phyloP scores from a whole-genome alignment of 192 early-diverging fungal genomes.

The Umbelopsis sp. region DNA sequence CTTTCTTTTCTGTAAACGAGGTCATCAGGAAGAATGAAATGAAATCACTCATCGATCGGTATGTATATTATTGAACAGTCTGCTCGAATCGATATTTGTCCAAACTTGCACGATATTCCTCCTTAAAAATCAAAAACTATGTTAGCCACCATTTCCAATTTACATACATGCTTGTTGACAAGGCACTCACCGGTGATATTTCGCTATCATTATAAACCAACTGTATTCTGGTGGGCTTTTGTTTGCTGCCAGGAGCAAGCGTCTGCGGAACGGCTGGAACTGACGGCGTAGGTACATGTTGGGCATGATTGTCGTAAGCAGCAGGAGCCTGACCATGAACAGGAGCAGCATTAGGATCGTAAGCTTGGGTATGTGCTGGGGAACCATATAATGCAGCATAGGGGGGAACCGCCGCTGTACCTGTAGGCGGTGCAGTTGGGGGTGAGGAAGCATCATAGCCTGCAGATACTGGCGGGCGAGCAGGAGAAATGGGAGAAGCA shows the following conservation, averaged over 20 bases:
- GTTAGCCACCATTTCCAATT: neutral
- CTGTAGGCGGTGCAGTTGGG: constrained; percentile 21
- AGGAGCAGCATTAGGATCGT: neutral
- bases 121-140: constrained; percentile 21
- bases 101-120: constrained; percentile 26
- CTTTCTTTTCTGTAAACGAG: neutral
- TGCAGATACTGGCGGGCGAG: constrained; percentile 22
- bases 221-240: constrained; percentile 37
- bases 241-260: constrained; percentile 14
- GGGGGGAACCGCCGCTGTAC: constrained; percentile 14
- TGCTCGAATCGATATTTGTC: constrained; percentile 23
- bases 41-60: constrained; percentile 17
- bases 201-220: constrained; percentile 51
- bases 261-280: constrained; percentile 19
- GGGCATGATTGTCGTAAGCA: constrained; percentile 7
- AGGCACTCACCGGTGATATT: constrained; percentile 51
- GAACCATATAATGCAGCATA: constrained; percentile 7
- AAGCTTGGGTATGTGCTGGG: constrained; percentile 13
- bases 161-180: neutral
- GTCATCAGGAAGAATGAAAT: constrained; percentile 12
- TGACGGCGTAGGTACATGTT: neutral
- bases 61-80: neutral
- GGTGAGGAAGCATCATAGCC: constrained; percentile 19
- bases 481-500: constrained; percentile 26
- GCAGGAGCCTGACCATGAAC: too few species aligned